Base-by-base conservation (phyloP, 805 yeast genomes). In the Yarrowia divulgata region DNA sequence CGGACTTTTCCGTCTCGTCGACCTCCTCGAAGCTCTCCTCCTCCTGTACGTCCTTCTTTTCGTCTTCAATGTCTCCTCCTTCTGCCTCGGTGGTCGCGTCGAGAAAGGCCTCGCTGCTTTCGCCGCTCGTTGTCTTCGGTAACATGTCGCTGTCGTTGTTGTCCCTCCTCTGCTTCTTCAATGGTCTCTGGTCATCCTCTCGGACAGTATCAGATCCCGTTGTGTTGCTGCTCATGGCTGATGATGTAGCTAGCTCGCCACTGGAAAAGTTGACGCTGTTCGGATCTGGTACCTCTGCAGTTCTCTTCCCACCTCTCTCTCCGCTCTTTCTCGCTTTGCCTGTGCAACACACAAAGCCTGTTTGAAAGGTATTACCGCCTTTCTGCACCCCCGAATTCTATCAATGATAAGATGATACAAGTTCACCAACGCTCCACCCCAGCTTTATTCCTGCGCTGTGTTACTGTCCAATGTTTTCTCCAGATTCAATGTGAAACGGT, bases 81-180 rank as follows among this genome's bases (percentile, higher is more conserved):
- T 52, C 58, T 12, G 58, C 58, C 12, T 52, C 58, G 7, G 58
- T 52, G n/a, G 58, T 52, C n/a, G 32, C 58, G 16, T 52, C 58
- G 29, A 18, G 12, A 7, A 52, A 18, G 7, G 42, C 32, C 7
- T 52, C 42, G 9, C 42, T 35, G 58, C 29, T 19, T 7, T 5
- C 32, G 10, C 43, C 40, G 40, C 57, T 50, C 13, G 35, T 32
- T 32, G n/a, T 8, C 43, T 52, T 35, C 16, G 37, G 40, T 37
- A 32, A 4, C 29, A n/a, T 10, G 29, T 19, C 32, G n/a, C 13
- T 14, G 42, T n/a, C 32, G n/a, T 18, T 14, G 42, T n/a, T 37
- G 29, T 35, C 58, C 7, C 58, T 13, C 29, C 32, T 35, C 58
- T 52, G 58, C 32, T 35, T 52, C 18, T 52, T 52, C 42, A 18